Percentiles rank a stretch among this genome's conserved stretches.
Evolutionary conservation across 371 early-diverging fungal species (phyloP).

Genomic region (Mortierella sp.): DNA sequence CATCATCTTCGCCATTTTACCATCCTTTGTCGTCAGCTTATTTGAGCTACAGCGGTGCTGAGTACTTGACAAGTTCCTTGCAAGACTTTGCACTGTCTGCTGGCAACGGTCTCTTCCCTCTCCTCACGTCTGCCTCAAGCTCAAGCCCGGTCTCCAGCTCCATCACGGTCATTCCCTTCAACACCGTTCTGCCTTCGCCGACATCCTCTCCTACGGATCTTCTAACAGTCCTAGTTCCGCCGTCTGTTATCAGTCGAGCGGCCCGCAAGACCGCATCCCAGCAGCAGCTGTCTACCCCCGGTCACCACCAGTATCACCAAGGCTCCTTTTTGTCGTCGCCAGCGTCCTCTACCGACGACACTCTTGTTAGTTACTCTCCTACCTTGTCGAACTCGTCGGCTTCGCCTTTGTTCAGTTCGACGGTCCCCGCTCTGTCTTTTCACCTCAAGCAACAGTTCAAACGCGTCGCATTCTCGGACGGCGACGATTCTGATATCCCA

Average conservation of each 20-base stretch:
- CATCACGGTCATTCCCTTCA: background rate
- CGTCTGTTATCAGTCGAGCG: background rate
- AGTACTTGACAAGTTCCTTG: slow-evolving; percentile 1
- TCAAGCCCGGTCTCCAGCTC: background rate
- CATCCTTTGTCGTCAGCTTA: background rate
- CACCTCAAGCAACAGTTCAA: slow-evolving; percentile 13
- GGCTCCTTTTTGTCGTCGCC: background rate
- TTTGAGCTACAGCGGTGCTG: background rate
- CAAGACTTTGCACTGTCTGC: background rate
- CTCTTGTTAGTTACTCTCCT: background rate
- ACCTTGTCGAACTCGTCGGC: background rate
- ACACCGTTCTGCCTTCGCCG: background rate
- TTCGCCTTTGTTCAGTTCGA: background rate
- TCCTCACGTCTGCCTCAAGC: background rate
- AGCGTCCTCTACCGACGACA: background rate
- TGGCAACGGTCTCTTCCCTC: no score
- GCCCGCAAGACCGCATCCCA: background rate
- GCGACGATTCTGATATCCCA: background rate
- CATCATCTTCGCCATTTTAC: background rate
- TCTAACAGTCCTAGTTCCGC: background rate
- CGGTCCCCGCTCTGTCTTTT: background rate
- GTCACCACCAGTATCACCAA: background rate
- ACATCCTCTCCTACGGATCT: background rate
- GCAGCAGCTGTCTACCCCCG: background rate
- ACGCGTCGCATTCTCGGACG: background rate